phyloP scores from a whole-genome alignment of 73 alveolate species.

The Paramecium pentaurelia region DNA sequence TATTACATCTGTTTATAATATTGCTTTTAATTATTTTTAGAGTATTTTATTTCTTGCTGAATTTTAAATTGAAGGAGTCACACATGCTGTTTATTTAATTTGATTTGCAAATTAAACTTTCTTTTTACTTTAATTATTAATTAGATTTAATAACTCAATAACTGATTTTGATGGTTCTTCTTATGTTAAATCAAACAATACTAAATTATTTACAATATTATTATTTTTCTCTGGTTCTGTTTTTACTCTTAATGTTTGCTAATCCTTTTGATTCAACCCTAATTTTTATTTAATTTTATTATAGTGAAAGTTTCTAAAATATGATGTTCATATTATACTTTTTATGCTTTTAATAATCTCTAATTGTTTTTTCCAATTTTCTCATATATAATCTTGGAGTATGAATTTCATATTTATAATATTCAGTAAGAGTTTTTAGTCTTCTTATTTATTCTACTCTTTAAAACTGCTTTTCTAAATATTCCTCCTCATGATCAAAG shows the following conservation, averaged over 20 bases:
- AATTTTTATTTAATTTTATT: not conserved
- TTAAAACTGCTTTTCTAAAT: not conserved
- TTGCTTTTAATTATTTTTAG: not conserved
- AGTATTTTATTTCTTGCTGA: not conserved
- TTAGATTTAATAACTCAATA: not conserved
- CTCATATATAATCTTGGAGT: not conserved
- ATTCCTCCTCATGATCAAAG: not conserved
- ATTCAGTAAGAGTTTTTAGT: not conserved
- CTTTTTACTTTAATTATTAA: not conserved
- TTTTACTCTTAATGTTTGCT: not conserved
- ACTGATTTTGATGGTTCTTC: not conserved
- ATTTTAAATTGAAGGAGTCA: not conserved
- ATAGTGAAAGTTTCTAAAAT: not conserved
- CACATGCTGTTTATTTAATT: not conserved
- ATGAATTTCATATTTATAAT: not conserved
- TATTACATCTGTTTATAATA: not conserved
- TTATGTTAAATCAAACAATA: not conserved
- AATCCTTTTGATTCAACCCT: not conserved
- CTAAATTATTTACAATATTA: not conserved
- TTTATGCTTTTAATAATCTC: not conserved
- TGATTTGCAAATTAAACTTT: not conserved
- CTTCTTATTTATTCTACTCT: not conserved
- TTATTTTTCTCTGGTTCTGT: constrained; percentile 5
- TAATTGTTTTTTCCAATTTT: not conserved
- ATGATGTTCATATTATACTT: not conserved